A percentile compares a stretch with the other conserved stretches of the same genome.
Conservation (phyloP, 495 filamentous ascomycete species). For the Penicillium cinerascens region DNA sequence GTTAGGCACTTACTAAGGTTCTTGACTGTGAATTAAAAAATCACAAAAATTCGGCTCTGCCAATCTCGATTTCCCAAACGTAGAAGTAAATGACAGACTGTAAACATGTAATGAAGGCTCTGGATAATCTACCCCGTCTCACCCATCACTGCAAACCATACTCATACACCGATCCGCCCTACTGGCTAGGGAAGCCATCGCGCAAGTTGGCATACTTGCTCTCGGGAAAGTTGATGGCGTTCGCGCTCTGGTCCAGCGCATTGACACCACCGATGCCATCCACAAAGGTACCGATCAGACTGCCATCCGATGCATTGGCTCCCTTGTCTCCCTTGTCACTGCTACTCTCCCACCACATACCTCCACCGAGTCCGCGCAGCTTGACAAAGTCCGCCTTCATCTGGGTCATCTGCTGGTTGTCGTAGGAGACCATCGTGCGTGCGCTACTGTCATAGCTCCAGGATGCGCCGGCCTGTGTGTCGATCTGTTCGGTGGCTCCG, state of each 20-base stretch:
- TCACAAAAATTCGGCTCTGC: constrained; percentile 13
- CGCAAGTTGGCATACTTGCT: constrained; percentile 79
- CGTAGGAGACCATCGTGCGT: constrained; percentile 72
- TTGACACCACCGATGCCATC: constrained; percentile 45
- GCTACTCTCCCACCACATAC: constrained; percentile 93
- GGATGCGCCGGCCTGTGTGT: constrained; percentile 50
- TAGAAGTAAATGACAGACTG: constrained; percentile 11
- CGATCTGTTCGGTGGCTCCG: constrained; percentile 38
- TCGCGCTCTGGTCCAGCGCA: constrained; percentile 56
- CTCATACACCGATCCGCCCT: background rate
- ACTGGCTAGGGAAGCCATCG: constrained; percentile 36
- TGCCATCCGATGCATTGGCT: constrained; percentile 45
- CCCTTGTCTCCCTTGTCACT: constrained; percentile 59
- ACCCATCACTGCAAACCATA: background rate
- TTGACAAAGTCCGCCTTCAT: constrained; percentile 67
- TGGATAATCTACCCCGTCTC: background rate
- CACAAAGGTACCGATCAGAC: constrained; percentile 61
- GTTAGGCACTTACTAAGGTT: constrained; percentile 18
- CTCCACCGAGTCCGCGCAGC: constrained; percentile 66
- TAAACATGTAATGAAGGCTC: background rate
- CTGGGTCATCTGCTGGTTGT: constrained; percentile 57
- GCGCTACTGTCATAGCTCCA: constrained; percentile 65
- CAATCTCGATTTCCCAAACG: constrained; percentile 10
- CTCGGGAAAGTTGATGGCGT: constrained; percentile 67
- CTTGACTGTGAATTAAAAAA: constrained; percentile 24